Conservation (phyloP, 169 alveolate genomes). For the Eimeria brunetti region DNA sequence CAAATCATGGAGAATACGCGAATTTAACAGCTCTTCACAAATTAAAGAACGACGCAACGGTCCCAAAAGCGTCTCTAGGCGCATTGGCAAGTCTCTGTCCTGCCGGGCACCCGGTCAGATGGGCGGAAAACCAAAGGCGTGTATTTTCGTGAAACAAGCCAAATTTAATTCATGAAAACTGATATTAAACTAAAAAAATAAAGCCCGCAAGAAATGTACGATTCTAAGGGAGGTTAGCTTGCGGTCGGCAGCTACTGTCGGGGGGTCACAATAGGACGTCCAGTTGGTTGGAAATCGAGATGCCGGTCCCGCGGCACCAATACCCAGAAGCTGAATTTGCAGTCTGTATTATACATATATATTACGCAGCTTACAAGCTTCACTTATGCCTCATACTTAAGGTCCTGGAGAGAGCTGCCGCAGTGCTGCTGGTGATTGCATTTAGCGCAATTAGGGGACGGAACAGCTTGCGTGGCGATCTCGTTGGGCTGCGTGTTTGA, state of each 20-base stretch:
- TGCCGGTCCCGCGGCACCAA: slow-evolving; percentile 18
- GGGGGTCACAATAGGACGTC: neutral
- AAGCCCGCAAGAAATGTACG: too few relatives aligned
- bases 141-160: neutral
- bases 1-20: neutral
- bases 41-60: neutral
- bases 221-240: too few relatives aligned
- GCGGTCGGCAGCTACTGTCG: neutral
- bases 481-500: neutral
- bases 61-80: neutral
- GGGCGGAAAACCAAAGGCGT: neutral
- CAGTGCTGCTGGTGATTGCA: neutral
- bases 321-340: neutral
- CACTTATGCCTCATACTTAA: too few relatives aligned
- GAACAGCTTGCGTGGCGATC: neutral
- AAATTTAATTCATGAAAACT: neutral
- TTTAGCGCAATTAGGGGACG: neutral
- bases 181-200: too few relatives aligned
- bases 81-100: neutral
- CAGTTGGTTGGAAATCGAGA: neutral
- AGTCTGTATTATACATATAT: too few relatives aligned
- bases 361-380: too few relatives aligned
- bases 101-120: neutral
- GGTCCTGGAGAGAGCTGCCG: neutral
- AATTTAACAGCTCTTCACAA: neutral